A percentile compares a stretch with the other conserved stretches of the same genome.
Evolutionary conservation across 2,329 filamentous ascomycete species (phyloP).

Genomic region (Microdochium bolleyi): DNA sequence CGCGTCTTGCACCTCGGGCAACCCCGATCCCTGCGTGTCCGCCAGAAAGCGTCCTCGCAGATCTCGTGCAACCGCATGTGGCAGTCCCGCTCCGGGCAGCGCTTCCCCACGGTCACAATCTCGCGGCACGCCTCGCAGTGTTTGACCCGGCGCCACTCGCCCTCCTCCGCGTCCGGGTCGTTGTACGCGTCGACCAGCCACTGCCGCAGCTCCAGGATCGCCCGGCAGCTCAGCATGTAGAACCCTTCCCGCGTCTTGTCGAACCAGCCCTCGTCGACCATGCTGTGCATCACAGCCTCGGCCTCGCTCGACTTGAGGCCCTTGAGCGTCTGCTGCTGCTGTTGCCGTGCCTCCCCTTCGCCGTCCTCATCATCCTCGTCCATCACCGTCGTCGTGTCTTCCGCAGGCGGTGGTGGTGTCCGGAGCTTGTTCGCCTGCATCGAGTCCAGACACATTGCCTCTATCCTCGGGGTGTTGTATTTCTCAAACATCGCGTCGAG

Average conservation of each 20-base stretch:
- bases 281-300: constrained; percentile 58
- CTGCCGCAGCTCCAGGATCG: constrained; percentile 72
- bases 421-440: constrained; percentile 72
- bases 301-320: constrained; percentile 72
- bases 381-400: constrained; percentile 12
- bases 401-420: constrained; percentile 32
- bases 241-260: constrained; percentile 64
- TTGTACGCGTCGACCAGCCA: constrained; percentile 93
- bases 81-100: constrained; percentile 65
- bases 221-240: constrained; percentile 69
- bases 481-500: constrained; percentile 89
- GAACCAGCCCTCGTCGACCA: constrained; percentile 80
- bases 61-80: constrained; percentile 65
- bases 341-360: constrained; percentile 22
- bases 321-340: constrained; percentile 27
- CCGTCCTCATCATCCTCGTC: constrained; percentile 20
- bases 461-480: constrained; percentile 70
- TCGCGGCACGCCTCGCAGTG: constrained; percentile 84
- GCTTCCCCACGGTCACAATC: constrained; percentile 76
- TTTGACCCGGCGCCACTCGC: constrained; percentile 71
- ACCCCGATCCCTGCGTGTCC: constrained; percentile 48
- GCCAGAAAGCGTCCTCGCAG: constrained; percentile 68
- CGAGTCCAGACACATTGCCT: constrained; percentile 73
- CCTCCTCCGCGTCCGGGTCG: constrained; percentile 51
- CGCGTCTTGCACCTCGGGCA: constrained; percentile 54